Conservation (phyloP, 768 basidiomycete genomes). For the Lactarius sanguifluus region DNA sequence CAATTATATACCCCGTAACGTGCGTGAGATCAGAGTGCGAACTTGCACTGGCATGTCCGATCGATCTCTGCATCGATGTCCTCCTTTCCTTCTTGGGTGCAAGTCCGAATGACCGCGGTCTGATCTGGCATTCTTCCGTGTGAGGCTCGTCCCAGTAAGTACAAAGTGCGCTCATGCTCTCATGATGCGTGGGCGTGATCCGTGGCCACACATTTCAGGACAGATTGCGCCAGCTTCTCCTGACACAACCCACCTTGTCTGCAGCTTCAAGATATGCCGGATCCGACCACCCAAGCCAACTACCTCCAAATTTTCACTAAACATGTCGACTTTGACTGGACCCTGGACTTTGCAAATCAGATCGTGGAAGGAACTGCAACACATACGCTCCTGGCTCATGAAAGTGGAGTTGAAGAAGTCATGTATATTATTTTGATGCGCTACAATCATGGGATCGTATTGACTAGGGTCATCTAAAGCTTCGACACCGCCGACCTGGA, state of each 20-base stretch:
- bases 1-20: neutral
- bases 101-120: neutral
- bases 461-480: conserved; percentile 36
- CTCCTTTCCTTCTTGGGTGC: neutral
- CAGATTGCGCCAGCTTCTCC: neutral
- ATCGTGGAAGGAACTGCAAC: conserved; percentile 63
- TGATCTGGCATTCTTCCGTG: neutral
- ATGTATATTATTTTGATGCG: conserved; percentile 46
- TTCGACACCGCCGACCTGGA: conserved; percentile 76
- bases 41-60: neutral
- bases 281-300: conserved; percentile 82
- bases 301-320: conserved; percentile 64
- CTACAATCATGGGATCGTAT: neutral
- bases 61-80: neutral
- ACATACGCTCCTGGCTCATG: conserved; percentile 58
- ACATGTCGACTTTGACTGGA: conserved; percentile 76
- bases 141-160: neutral
- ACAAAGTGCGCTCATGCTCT: neutral
- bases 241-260: neutral
- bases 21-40: neutral
- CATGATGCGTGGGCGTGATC: neutral
- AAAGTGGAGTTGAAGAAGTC: conserved; percentile 54
- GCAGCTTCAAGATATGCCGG: conserved; percentile 33
- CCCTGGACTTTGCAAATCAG: conserved; percentile 64
- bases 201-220: neutral